Base-by-base conservation (phyloP, 352 stramenopile species). In the Pythium sukuiense region DNA sequence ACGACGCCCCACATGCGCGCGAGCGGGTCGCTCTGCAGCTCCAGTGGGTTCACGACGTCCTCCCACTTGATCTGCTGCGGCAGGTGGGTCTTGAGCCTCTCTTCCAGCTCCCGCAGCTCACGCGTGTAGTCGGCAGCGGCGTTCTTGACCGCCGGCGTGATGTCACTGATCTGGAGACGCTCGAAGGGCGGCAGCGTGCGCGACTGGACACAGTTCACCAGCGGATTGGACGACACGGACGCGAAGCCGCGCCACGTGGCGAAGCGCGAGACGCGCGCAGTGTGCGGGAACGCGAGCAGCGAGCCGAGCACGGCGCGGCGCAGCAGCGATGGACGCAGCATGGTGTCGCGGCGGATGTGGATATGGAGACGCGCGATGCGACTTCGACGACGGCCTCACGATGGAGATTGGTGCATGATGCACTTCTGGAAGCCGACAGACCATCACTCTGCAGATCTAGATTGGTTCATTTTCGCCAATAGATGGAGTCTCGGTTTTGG, bases 1-100 rank as follows among this genome's bases (percentile, higher is more conserved):
- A 98, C 96, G 18, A 99, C 80, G 18, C 96, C 95, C 97, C 97
- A 99, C 46, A 94, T 85, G 63, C 95, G 98, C 6, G 82, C 85
- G 24, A 99, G 74, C 35, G 90, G 87, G 61, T 97, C 92, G 45
- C 95, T 88, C 63, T 98, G 92, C 29, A 89, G 76, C 74, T 99
- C 95, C 20, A 99, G 67, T 29, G 89, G 83, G 13, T 98, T 92
- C 8, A 99, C 81, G 0, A 98, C 83, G 24, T 96, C 83, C 1
- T 77, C 69, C 74, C 96, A 99, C 18, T 85, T 76, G 57, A 92
- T 68, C 45, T 52, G 45, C 6, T 72, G 39, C 35, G 71, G 56
- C 1, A 68, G 53, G 0, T 60, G 50, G 30, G 43, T 37, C 11
- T 49, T 52, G 12, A 94, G 64, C 11, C 72, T 71, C 14, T 55